A percentile compares a stretch with the other conserved stretches of the same genome.
phyloP scores from a whole-genome alignment of 768 basidiomycete species.

The Grammothele lineata region DNA sequence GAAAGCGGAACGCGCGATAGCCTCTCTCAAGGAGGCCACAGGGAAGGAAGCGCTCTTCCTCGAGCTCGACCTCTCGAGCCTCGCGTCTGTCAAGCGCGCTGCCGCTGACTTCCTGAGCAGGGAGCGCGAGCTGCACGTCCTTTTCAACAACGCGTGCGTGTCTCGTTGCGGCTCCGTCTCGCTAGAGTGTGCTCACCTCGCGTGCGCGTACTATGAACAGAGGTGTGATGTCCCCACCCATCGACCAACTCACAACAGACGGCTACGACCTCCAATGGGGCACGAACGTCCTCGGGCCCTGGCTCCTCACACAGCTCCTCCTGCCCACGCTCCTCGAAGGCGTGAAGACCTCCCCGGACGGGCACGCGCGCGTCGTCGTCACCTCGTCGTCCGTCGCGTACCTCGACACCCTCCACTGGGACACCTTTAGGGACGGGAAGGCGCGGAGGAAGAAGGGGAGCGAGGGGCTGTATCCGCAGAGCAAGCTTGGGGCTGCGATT shows the following conservation, averaged over 20 bases:
- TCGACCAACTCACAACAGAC: constrained; percentile 36
- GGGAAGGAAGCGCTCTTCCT: constrained; percentile 22
- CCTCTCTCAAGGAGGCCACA: constrained; percentile 16
- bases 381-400: constrained; percentile 39
- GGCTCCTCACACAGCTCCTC: constrained; percentile 36
- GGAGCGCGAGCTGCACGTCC: constrained; percentile 43
- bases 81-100: constrained; percentile 32
- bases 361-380: constrained; percentile 44
- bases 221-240: constrained; percentile 44
- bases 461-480: constrained; percentile 26
- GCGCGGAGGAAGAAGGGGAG: constrained; percentile 15
- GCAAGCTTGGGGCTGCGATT: constrained; percentile 47
- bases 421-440: constrained; percentile 30
- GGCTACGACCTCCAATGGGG: constrained; percentile 56
- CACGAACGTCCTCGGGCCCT: constrained; percentile 46
- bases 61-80: constrained; percentile 32
- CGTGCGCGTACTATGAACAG: constrained; percentile 23
- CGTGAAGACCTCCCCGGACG: constrained; percentile 34
- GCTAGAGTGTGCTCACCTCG: background rate
- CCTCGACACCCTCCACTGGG: constrained; percentile 33
- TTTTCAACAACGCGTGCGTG: constrained; percentile 52
- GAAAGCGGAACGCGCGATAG: constrained; percentile 23
- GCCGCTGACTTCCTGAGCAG: constrained; percentile 38
- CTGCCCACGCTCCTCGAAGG: constrained; percentile 44
- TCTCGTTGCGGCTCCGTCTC: background rate